Evolutionary conservation across 1,284 basidiomycete genomes (phyloP), one percentile per base, ranked within the genome.

Genomic region (Mycena sp.): DNA sequence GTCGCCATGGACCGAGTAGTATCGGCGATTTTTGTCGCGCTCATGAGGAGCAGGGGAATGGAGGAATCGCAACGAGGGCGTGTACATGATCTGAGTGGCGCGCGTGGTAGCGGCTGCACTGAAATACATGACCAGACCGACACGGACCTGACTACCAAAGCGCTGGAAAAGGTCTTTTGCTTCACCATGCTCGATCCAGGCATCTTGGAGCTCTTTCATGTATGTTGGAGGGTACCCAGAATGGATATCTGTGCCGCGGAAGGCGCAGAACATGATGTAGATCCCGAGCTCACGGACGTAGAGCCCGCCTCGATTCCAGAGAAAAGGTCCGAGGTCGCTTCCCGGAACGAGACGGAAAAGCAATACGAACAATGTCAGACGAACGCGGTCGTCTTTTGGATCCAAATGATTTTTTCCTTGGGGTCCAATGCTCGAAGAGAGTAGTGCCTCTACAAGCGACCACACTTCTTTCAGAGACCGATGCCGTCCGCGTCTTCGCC

Each of bases 51-150:
- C 48, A 1, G 62, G 62, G 14, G 61, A 46, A 38, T 69, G 22
- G 13, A 63, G 37, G 38, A 69, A 69, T 25, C 34, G 44, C 4
- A 69, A 62, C 0, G 67, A 59, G 7, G 52, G 61, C 0, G 54
- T 25, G 18, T 59, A 63, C 4, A 34, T 7, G 4, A 50, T 10
- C 34, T 69, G 67, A 8, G 60, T 56, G 39, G 25, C 62, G 10
- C 39, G 59, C 0, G 60, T 56, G 7, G 59, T 62, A 1, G 50
- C 67, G 2, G 60, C 50, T 8, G 4, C 14, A 41, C 67, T 68
- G 18, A 34, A 18, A 25, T 68, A 68, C 25, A 56, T 8, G 3
- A 68, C 67, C 50, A 59, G 61, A 30, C 62, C 68, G 18, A 46
- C 59, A 0, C 68, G 68, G 10, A 59, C 38, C 22, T 69, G 68